Evolutionary conservation across 2,329 filamentous ascomycete species (phyloP).

Genomic region (Fusarium sp.): DNA sequence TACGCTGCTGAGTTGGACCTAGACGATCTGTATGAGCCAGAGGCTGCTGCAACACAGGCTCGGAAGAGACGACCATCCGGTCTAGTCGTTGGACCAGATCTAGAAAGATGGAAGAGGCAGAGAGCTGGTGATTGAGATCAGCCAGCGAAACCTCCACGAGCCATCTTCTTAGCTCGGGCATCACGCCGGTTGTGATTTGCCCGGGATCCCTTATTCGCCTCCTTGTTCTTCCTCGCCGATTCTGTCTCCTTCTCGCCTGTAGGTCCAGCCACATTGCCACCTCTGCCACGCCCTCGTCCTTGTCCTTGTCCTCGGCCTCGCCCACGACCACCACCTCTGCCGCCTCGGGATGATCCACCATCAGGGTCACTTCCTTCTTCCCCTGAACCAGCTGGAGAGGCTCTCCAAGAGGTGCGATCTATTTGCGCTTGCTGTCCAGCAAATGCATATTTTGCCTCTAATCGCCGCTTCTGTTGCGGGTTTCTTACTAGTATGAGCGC

Average conservation of each 20-base stretch:
- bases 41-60: slow-evolving; percentile 24
- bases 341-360: slow-evolving; percentile 59
- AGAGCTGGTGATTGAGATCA: slow-evolving; percentile 42
- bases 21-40: slow-evolving; percentile 50
- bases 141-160: slow-evolving; percentile 59
- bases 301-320: slow-evolving; percentile 54
- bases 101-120: slow-evolving; percentile 40
- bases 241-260: slow-evolving; percentile 79
- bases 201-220: slow-evolving; percentile 82
- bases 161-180: slow-evolving; percentile 74
- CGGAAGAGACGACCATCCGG: slow-evolving; percentile 31
- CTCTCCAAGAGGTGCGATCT: slow-evolving; percentile 74
- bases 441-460: slow-evolving; percentile 80
- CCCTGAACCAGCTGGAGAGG: slow-evolving; percentile 65
- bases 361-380: slow-evolving; percentile 68
- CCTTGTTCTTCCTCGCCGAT: slow-evolving; percentile 78
- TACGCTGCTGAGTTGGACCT: slow-evolving; percentile 55
- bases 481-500: slow-evolving; percentile 85
- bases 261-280: slow-evolving; percentile 73
- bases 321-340: slow-evolving; percentile 61
- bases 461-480: slow-evolving; percentile 72
- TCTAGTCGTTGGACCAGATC: neutral
- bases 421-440: slow-evolving; percentile 75
- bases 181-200: slow-evolving; percentile 91
- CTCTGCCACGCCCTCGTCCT: slow-evolving; percentile 64